Percentiles rank a stretch among this genome's conserved stretches.
Evolutionary conservation across 768 basidiomycete genomes (phyloP).

Genomic region (Boletus sp.): DNA sequence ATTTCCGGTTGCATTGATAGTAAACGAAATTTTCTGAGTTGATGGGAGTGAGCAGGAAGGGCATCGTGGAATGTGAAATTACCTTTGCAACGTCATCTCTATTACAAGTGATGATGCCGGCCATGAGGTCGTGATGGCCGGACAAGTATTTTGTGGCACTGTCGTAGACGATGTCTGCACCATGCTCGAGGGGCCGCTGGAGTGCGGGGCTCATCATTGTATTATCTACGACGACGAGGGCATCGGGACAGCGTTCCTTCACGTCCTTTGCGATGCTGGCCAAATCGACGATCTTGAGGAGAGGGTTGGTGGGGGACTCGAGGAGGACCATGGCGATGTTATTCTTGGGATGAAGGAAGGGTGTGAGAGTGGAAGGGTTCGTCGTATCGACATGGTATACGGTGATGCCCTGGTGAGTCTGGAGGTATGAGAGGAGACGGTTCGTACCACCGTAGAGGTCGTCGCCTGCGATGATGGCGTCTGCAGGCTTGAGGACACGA

Average conservation of each 20-base stretch:
- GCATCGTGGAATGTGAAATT: background rate
- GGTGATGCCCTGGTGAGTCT: slow-evolving; percentile 80
- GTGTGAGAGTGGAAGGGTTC: slow-evolving; percentile 56
- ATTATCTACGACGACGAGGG: slow-evolving; percentile 89
- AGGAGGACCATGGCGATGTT: slow-evolving; percentile 94
- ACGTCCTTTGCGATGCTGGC: slow-evolving; percentile 80
- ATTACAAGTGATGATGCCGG: slow-evolving; percentile 91
- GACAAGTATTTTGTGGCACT: slow-evolving; percentile 97
- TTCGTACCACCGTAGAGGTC: slow-evolving; percentile 98
- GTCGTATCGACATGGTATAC: slow-evolving; percentile 97
- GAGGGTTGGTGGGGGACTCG: slow-evolving; percentile 96
- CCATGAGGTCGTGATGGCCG: slow-evolving; percentile 99
- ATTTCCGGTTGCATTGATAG: slow-evolving; percentile 92
- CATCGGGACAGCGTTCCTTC: slow-evolving; percentile 77
- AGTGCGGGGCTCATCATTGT: slow-evolving; percentile 99
- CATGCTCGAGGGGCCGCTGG: slow-evolving; percentile 91
- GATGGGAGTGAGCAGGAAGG: background rate
- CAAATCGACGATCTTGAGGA: slow-evolving; percentile 92
- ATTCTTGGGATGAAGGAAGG: slow-evolving; percentile 56
- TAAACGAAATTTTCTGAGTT: slow-evolving; percentile 78
- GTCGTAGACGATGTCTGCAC: slow-evolving; percentile 97
- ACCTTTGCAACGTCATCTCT: slow-evolving; percentile 89
- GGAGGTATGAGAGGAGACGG: slow-evolving; percentile 87
- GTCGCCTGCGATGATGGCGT: slow-evolving; percentile 94
- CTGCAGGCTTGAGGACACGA: slow-evolving; percentile 91